Evolutionary conservation across 495 filamentous ascomycete species (phyloP).

Genomic region (Pseudevernia furfuracea): DNA sequence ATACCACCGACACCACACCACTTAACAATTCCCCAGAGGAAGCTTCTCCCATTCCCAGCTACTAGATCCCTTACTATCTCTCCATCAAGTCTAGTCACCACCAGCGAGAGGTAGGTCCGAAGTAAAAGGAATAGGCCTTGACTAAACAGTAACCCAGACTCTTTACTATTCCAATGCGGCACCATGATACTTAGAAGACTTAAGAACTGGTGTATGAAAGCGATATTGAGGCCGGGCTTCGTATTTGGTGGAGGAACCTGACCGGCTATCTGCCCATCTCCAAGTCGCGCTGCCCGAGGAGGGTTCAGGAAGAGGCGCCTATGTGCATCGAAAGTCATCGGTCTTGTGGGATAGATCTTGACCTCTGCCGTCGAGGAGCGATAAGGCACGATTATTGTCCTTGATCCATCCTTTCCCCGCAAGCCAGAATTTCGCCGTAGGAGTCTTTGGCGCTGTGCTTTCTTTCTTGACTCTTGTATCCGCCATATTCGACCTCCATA

Average conservation of each 20-base stretch:
- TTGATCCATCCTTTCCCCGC: slow-evolving; percentile 83
- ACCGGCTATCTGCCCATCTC: slow-evolving; percentile 53
- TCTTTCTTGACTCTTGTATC: slow-evolving; percentile 60
- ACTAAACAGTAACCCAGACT: slow-evolving; percentile 78
- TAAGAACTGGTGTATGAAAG: slow-evolving; percentile 96
- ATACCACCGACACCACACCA: slow-evolving; percentile 60
- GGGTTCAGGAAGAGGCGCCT: slow-evolving; percentile 88
- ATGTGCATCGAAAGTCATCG: slow-evolving; percentile 92
- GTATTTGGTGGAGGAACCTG: slow-evolving; percentile 78
- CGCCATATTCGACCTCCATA: slow-evolving; percentile 72
- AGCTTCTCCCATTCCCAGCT: slow-evolving; percentile 80
- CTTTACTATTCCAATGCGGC: slow-evolving; percentile 88
- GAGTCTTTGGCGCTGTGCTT: slow-evolving; percentile 67
- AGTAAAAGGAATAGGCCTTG: slow-evolving; percentile 64
- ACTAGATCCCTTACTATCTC: slow-evolving; percentile 95
- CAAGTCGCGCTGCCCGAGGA: slow-evolving; percentile 64
- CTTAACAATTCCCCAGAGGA: slow-evolving; percentile 84
- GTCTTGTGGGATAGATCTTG: slow-evolving; percentile 84
- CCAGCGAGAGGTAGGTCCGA: slow-evolving; percentile 86
- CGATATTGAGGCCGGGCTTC: slow-evolving; percentile 88
- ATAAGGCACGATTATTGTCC: slow-evolving; percentile 92
- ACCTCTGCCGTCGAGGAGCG: slow-evolving; percentile 78
- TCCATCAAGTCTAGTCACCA: slow-evolving; percentile 88
- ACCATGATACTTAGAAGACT: slow-evolving; percentile 97
- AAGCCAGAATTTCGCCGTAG: slow-evolving; percentile 88